Base-by-base conservation (phyloP, 768 basidiomycete species). In the Leccinellum albellum region DNA sequence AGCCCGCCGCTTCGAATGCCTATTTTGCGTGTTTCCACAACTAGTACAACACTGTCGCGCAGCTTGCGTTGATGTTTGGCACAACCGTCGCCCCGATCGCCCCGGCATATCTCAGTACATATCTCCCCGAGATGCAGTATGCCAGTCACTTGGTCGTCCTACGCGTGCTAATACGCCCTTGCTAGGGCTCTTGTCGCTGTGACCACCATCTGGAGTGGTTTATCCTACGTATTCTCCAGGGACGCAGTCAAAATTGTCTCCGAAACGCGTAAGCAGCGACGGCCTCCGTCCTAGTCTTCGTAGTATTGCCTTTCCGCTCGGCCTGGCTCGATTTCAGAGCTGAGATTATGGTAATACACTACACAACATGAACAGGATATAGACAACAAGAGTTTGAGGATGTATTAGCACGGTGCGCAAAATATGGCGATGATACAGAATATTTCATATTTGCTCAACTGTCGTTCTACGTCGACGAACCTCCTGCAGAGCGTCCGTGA, bases 201-300 rank as follows among this genome's bases (percentile, higher is more conserved):
- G 4, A 97, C 96, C 7, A 99, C 96, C 1, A 76, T 98, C 26
- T 92, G 89, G 87, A 95, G 93, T 62, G 96, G 96, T 12, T 66
- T 89, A 48, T 90, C 89, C 20, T 93, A 93, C 65, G 63, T 93
- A 6, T 86, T 89, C 65, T 83, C 86, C 7, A 89, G 86, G 66
- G 79, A 87, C 58, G 88, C 87, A 0, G 86, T 92, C 44, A 83
- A 83, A 35, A 71, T 92, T 46, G 59, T 88, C 23, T 75, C 79
- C 31, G 65, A 74, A 60, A 67, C 68, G 28, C 70, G 66, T 23
- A 68, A 74, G 52, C 59, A 61, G 13, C 74, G 68, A 57, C 61
- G 65, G 5, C 73, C 68, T 4, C 66, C 64, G 20, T 63, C 62
- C 35, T 40, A 64, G 21, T 49, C 56, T 33, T 56, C 21, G 28